Conservation (phyloP, 164 flowering plant genomes). For the Chimonanthus praecox region DNA sequence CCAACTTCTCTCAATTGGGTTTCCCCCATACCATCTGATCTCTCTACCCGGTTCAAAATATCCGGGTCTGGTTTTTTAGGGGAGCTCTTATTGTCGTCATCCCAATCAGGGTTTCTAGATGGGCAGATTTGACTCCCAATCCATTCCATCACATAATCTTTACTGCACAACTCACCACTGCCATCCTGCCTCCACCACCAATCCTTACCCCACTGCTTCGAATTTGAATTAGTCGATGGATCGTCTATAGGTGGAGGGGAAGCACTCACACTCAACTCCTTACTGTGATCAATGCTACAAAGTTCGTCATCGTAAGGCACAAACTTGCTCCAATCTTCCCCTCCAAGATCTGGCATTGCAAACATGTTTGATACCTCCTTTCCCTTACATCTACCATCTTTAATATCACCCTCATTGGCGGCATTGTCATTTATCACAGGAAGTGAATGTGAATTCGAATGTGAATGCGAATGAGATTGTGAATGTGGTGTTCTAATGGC, state of each 20-base stretch:
- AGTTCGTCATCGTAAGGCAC: constrained; percentile 50
- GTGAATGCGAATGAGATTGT: no score
- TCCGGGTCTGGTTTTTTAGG: constrained; percentile 29
- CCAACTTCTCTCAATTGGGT: constrained; percentile 18
- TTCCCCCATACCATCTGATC: constrained; percentile 28
- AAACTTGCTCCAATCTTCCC: constrained; percentile 41
- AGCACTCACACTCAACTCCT: constrained; percentile 42
- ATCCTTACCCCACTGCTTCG: constrained; percentile 86
- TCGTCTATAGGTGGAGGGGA: constrained; percentile 28
- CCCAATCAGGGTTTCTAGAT: constrained; percentile 59
- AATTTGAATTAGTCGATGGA: constrained; percentile 3
- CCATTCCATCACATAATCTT: constrained; percentile 97
- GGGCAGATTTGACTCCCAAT: constrained; percentile 89
- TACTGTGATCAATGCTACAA: constrained; percentile 49
- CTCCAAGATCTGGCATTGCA: constrained; percentile 21
- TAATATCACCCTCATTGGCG: constrained; percentile 20
- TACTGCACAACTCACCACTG: constrained; percentile 80
- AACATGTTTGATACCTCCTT: constrained; percentile 43
- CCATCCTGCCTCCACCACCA: constrained; percentile 99
- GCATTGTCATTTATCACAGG: constrained; percentile 22
- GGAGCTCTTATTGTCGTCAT: constrained; percentile 39
- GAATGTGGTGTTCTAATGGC: constrained; percentile 24
- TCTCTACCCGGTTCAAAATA: constrained; percentile 19
- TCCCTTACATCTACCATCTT: constrained; percentile 38
- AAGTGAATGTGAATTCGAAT: constrained; percentile 14